Percentiles rank a stretch among this genome's conserved stretches.
Evolutionary conservation across 441 rosid species (phyloP).

Genomic region (Populus trichocarpa): DNA sequence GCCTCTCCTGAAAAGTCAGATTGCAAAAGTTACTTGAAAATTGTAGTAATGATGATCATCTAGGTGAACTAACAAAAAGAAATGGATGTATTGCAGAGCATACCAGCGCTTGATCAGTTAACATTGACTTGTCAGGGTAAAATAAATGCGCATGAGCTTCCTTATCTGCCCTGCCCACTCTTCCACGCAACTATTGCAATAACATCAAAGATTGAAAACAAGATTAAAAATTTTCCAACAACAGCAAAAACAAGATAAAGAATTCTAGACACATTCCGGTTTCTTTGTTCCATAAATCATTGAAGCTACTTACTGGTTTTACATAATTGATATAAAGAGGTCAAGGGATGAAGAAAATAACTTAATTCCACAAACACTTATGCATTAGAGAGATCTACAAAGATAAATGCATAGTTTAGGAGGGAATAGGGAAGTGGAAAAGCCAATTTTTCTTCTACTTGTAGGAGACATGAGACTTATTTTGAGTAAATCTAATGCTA

Average conservation of each 20-base stretch:
- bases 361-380: neutral
- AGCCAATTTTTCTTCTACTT: neutral
- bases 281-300: neutral
- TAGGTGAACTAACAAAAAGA: neutral
- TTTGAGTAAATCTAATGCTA: neutral
- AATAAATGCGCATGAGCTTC: constrained; percentile 95
- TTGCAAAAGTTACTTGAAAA: constrained; percentile 5
- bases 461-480: neutral
- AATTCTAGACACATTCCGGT: neutral
- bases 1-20: constrained; percentile 73
- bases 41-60: neutral
- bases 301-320: neutral
- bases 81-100: constrained; percentile 18
- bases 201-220: constrained; percentile 4
- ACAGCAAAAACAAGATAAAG: neutral
- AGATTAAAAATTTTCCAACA: neutral
- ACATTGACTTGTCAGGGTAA: constrained; percentile 76
- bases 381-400: neutral
- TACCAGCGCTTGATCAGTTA: constrained; percentile 84
- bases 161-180: constrained; percentile 98
- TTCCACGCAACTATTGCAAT: constrained; percentile 79
- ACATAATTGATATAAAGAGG: neutral
- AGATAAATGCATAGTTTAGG: neutral
- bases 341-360: neutral
- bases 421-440: neutral